Evolutionary conservation across 1,284 basidiomycete genomes (phyloP), one percentile per base, ranked within the genome.

Genomic region (Tylopilus sp.): DNA sequence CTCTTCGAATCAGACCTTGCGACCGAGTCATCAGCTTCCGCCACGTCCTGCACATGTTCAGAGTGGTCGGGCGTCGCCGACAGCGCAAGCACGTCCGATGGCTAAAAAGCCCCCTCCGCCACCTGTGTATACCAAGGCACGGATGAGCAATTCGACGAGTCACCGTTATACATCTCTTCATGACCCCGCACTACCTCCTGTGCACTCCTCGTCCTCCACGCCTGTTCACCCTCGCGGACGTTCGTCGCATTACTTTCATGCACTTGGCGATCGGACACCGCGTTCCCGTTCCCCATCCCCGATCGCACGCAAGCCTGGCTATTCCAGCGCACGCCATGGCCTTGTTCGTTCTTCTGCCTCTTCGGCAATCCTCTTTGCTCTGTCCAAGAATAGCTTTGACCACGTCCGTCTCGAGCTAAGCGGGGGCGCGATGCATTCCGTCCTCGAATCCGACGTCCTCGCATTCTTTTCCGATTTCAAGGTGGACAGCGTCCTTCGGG

Each of bases 401-500:
- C 78, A 89, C 67, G 74, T 87, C 37, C 74, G 73, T 51, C 70
- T 89, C 16, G 77, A 79, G 46, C 73, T 77, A 15, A 74, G 76
- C 29, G 69, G 69, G 2, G 73, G 74, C 34, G 59, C 79, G 34
- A 69, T 75, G 34, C 72, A 71, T 41, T 72, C 74, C n/a, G 76
- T 84, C 35, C 68, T 71, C 48, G 84, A 87, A 59, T 80, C 81
- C 30, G 83, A 86, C 46, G 78, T 90, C 18, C 59, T 67, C 52
- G 64, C 60, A 38, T 83, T 83, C 55, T 82, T 88, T 60, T 71
- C 73, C 19, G 79, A 74, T 36, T 86, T 88, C 64, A 72, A 78
- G 51, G 74, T 85, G 31, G 82, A 88, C 49, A 76, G 78, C 74
- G 85, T 89, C 23, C 69, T 89, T 2, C 78, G 79, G 53, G 86